Conservation (phyloP, 805 yeast species). For the Komagataella pastoris region DNA sequence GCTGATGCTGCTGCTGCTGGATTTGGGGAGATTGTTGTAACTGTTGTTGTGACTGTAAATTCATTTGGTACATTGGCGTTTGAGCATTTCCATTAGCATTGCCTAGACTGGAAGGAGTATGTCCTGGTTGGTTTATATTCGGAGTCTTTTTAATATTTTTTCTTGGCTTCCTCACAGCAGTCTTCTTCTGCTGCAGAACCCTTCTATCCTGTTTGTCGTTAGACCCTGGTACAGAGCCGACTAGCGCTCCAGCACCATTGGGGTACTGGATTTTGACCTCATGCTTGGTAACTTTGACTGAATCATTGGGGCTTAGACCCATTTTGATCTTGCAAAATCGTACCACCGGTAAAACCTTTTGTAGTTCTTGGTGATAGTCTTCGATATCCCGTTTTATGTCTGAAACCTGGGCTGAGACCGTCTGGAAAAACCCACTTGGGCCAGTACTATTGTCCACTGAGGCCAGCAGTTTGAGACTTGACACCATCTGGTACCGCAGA, state of each 20-base stretch:
- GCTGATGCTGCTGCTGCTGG: not conserved
- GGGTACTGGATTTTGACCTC: constrained; percentile 8
- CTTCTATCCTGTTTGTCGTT: not conserved
- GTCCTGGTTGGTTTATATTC: not conserved
- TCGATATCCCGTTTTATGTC: constrained; percentile 24
- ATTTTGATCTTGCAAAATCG: constrained; percentile 34
- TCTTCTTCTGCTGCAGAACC: not conserved
- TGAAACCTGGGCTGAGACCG: constrained; percentile 21
- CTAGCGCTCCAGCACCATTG: not conserved
- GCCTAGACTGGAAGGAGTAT: not conserved
- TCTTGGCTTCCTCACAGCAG: not conserved
- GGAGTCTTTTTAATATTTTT: not conserved
- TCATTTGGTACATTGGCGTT: not conserved
- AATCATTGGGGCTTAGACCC: constrained; percentile 35
- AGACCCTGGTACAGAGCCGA: not conserved
- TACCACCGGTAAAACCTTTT: constrained; percentile 32
- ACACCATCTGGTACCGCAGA: constrained; percentile 26
- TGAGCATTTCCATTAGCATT: not conserved
- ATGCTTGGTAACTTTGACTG: constrained; percentile 15
- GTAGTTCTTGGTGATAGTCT: constrained; percentile 27
- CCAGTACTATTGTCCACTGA: constrained; percentile 29
- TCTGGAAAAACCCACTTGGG: constrained; percentile 26
- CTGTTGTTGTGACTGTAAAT: not conserved
- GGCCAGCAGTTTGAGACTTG: constrained; percentile 20
- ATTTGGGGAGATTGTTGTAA: not conserved